phyloP scores from a whole-genome alignment of 495 filamentous ascomycete genomes.

The Parmelia sp. region DNA sequence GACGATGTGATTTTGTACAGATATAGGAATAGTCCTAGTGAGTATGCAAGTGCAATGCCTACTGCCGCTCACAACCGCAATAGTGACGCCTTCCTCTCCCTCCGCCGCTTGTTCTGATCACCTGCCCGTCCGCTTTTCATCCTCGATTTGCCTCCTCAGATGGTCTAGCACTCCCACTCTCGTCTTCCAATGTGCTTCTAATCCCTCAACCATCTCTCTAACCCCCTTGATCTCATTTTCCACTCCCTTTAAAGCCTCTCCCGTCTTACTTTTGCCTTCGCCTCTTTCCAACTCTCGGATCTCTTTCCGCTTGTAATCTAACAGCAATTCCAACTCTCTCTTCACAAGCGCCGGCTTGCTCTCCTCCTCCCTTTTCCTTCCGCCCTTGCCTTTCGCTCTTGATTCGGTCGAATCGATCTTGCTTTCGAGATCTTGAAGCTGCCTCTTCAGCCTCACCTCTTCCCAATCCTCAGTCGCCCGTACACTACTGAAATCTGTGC shows the following conservation, averaged over 20 bases:
- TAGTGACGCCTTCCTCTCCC: neutral
- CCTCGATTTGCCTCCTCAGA: slow-evolving; percentile 43
- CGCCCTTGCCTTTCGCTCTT: slow-evolving; percentile 45
- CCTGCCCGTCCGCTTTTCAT: slow-evolving; percentile 40
- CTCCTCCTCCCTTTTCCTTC: slow-evolving; percentile 49
- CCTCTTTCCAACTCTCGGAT: slow-evolving; percentile 44
- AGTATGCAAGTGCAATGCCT: neutral
- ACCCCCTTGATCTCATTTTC: slow-evolving; percentile 47
- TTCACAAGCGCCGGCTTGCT: slow-evolving; percentile 80
- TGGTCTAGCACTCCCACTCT: slow-evolving; percentile 41
- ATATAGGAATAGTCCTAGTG: neutral
- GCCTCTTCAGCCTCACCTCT: slow-evolving; percentile 88
- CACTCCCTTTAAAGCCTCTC: slow-evolving; percentile 44
- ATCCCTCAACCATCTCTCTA: slow-evolving; percentile 46
- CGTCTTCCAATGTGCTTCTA: slow-evolving; percentile 43
- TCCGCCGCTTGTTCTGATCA: neutral
- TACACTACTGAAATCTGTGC: slow-evolving; percentile 78
- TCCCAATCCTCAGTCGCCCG: slow-evolving; percentile 87
- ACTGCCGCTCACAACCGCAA: neutral
- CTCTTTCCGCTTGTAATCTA: slow-evolving; percentile 52
- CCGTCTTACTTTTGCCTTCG: slow-evolving; percentile 40
- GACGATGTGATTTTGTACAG: neutral
- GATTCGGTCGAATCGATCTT: slow-evolving; percentile 73
- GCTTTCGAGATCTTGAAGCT: slow-evolving; percentile 77
- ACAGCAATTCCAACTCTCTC: slow-evolving; percentile 81